Conservation (phyloP, 148 eudicot species). For the Pharnaceum exiguum region DNA sequence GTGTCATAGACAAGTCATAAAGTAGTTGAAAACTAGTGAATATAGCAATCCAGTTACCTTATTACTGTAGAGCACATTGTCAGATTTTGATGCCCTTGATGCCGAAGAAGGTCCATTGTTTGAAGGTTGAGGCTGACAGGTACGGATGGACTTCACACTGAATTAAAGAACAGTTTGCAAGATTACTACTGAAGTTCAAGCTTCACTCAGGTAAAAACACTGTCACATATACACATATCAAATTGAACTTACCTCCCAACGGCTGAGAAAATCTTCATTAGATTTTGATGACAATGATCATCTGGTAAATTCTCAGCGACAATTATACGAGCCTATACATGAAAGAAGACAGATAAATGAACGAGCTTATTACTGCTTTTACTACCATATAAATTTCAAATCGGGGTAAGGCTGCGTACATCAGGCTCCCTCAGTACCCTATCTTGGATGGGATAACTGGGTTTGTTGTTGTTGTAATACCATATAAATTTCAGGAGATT, state of each 20-base stretch:
- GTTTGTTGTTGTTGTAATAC: too few species aligned
- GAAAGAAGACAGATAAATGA: slow-evolving; percentile 2
- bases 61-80: slow-evolving; percentile 46
- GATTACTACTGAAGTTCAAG: background rate
- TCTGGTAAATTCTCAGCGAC: slow-evolving; percentile 96
- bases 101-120: slow-evolving; percentile 72
- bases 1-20: background rate
- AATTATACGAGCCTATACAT: slow-evolving; percentile 73
- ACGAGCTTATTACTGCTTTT: too few species aligned
- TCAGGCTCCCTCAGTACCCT: too few species aligned
- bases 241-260: slow-evolving; percentile 68
- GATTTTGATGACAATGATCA: slow-evolving; percentile 96
- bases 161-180: slow-evolving; percentile 11
- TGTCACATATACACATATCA: background rate
- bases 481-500: too few species aligned
- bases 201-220: background rate
- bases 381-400: too few species aligned
- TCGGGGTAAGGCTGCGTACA: too few species aligned
- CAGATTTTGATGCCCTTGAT: slow-evolving; percentile 61
- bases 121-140: slow-evolving; percentile 82
- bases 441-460: too few species aligned
- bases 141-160: slow-evolving; percentile 91
- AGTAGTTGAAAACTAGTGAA: background rate
- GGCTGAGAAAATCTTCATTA: slow-evolving; percentile 90
- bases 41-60: slow-evolving; percentile 45